phyloP scores from a whole-genome alignment of 2,329 filamentous ascomycete genomes.

The Fulvia fulva region DNA sequence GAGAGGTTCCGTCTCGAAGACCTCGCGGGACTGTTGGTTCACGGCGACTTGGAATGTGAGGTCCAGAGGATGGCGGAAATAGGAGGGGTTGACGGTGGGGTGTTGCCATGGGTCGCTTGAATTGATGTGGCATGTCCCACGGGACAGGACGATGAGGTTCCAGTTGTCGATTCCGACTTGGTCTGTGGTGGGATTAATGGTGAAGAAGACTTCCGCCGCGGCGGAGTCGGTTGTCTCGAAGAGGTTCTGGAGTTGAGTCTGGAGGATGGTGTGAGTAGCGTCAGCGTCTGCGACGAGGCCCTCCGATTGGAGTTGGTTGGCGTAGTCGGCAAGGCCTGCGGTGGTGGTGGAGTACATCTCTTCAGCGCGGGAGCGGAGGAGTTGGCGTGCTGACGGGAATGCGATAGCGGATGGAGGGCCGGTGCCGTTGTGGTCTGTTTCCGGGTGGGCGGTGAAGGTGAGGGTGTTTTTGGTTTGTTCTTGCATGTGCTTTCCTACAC shows the following conservation, averaged over 20 bases:
- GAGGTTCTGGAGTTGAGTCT: conserved; percentile 26
- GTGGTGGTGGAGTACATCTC: conserved; percentile 25
- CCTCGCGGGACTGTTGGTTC: conserved; percentile 32
- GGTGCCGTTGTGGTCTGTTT: conserved; percentile 32
- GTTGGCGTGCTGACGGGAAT: conserved; percentile 36
- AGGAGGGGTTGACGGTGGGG: conserved; percentile 42
- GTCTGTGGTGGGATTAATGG: conserved; percentile 27
- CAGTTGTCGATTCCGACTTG: conserved; percentile 37
- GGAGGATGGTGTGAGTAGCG: conserved; percentile 21
- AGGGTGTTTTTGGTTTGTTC: conserved; percentile 21
- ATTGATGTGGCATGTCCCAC: conserved; percentile 26
- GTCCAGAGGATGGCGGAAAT: conserved; percentile 41
- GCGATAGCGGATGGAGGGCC: conserved; percentile 38
- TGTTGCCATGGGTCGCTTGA: conserved; percentile 27
- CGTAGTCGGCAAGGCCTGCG: conserved; percentile 31
- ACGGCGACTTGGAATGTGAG: conserved; percentile 33
- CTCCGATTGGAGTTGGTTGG: conserved; percentile 16
- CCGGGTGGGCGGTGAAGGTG: conserved; percentile 8
- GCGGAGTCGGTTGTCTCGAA: conserved; percentile 21
- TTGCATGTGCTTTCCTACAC: conserved; percentile 12
- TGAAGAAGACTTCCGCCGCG: conserved; percentile 38
- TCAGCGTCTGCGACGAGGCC: conserved; percentile 21
- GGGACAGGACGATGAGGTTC: conserved; percentile 31
- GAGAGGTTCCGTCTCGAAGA: conserved; percentile 25
- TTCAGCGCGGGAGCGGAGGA: conserved; percentile 32